Evolutionary conservation across 2,329 filamentous ascomycete species (phyloP).

Genomic region (Onygena corvina): DNA sequence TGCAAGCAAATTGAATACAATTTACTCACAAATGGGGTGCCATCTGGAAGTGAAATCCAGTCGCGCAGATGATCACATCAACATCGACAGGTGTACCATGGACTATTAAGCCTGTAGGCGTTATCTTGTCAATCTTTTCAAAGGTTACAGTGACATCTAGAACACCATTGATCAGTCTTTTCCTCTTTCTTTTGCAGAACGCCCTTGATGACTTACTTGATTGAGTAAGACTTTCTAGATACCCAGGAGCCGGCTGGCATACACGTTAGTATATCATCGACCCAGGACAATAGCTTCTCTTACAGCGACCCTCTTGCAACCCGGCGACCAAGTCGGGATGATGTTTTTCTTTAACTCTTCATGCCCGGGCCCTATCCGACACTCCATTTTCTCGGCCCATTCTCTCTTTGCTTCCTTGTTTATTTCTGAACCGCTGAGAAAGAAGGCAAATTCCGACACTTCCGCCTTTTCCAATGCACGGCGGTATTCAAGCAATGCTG

Average conservation of each 20-base stretch:
- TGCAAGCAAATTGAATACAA: neutral
- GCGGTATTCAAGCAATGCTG: conserved; percentile 31
- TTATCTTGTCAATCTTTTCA: too few relatives aligned
- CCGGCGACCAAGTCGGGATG: conserved; percentile 35
- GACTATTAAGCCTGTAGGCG: conserved; percentile 15
- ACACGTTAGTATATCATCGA: conserved; percentile 17
- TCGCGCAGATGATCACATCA: conserved; percentile 56
- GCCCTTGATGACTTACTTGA: too few relatives aligned
- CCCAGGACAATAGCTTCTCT: conserved; percentile 26
- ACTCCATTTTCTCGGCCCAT: conserved; percentile 31
- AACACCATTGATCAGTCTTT: too few relatives aligned
- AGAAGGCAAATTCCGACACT: conserved; percentile 34
- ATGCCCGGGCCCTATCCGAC: conserved; percentile 32
- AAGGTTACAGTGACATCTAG: too few relatives aligned
- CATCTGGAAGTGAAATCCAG: conserved; percentile 42
- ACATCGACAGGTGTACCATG: conserved; percentile 31
- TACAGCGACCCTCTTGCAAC: conserved; percentile 26
- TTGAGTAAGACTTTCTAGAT: conserved; percentile 15
- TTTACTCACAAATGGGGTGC: neutral
- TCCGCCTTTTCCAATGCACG: conserved; percentile 35
- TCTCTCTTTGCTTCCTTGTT: conserved; percentile 30
- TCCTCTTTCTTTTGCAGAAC: too few relatives aligned
- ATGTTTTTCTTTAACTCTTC: conserved; percentile 33
- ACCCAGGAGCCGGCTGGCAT: conserved; percentile 9
- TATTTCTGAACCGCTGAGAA: conserved; percentile 31